phyloP scores from a whole-genome alignment of 2,329 filamentous ascomycete genomes.

The Fusarium praegraminearum region DNA sequence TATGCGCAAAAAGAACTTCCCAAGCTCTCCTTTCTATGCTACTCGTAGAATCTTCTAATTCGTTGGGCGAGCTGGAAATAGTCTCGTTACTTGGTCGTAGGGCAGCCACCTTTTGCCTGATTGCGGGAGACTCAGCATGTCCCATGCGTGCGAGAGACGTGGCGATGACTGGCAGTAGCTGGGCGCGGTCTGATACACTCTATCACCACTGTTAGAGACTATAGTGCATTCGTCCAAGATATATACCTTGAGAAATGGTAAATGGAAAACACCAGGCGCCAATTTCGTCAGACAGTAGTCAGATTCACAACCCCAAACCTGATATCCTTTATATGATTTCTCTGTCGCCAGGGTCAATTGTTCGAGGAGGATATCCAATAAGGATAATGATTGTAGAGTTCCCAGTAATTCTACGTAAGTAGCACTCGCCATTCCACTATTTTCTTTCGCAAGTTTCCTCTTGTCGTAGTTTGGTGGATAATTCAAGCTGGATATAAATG shows the following conservation, averaged over 20 bases:
- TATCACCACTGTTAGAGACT: conserved; percentile 32
- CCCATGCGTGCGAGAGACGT: conserved; percentile 51
- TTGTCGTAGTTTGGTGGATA: not conserved
- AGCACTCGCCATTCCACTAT: not conserved
- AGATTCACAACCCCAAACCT: conserved; percentile 26
- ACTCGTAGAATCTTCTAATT: not conserved
- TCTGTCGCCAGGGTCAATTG: conserved; percentile 46
- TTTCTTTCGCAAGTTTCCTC: not conserved
- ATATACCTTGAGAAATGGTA: conserved; percentile 52
- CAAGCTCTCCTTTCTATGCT: conserved; percentile 40
- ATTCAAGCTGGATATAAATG: conserved; percentile 47
- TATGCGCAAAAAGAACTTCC: conserved; percentile 44
- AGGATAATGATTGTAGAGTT: conserved; percentile 8
- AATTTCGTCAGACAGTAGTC: conserved; percentile 46
- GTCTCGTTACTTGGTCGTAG: not conserved
- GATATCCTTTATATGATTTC: conserved; percentile 41
- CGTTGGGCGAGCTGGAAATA: not conserved
- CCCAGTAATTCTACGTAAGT: conserved; percentile 10
- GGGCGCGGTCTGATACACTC: conserved; percentile 46
- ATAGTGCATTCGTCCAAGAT: not conserved
- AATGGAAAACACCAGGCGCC: conserved; percentile 54
- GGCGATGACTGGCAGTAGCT: conserved; percentile 47
- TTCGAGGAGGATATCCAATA: conserved; percentile 43
- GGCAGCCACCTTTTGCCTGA: conserved; percentile 48
- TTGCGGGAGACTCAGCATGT: conserved; percentile 51